These are phyloP conservation scores for Nephelium lappaceum DNA, from an alignment of 345 rosid genomes.

Conservation along the genomic window DNA sequence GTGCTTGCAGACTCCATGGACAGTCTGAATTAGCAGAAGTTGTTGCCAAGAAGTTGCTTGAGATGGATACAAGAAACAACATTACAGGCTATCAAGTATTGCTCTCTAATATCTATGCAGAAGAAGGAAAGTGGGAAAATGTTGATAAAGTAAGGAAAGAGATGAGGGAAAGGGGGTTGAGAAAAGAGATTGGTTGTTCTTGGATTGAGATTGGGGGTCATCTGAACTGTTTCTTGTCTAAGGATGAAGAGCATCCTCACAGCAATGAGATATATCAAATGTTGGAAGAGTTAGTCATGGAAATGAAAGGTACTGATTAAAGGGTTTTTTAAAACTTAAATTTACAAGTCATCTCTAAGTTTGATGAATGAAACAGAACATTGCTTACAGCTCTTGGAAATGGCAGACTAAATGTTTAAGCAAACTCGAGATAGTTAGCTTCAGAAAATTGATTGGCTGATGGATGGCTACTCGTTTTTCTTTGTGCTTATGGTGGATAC, in stretches of 20 bases:
- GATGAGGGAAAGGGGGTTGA: constrained; percentile 72
- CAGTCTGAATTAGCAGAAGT: constrained; percentile 63
- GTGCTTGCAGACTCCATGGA: constrained; percentile 74
- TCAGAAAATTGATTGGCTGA: constrained; percentile 6
- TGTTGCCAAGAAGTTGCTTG: constrained; percentile 57
- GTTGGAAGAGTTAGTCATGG: constrained; percentile 50
- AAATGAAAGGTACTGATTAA: constrained; percentile 46
- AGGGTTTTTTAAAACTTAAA: constrained; percentile 17
- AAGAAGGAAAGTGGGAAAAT: constrained; percentile 70
- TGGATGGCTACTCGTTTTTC: no score
- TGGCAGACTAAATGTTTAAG: neutral
- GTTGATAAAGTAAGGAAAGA: constrained; percentile 73
- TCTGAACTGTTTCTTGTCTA: constrained; percentile 61
- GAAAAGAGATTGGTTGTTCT: constrained; percentile 76
- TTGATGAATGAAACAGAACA: constrained; percentile 8
- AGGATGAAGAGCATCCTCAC: constrained; percentile 62
- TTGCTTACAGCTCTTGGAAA: neutral
- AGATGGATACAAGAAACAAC: constrained; percentile 42
- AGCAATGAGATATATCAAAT: constrained; percentile 52
- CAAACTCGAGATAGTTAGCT: neutral
- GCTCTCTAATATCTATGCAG: constrained; percentile 87
- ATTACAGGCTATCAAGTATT: constrained; percentile 71
- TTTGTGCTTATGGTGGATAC: no score
- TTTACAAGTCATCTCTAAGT: neutral
- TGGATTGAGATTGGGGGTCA: constrained; percentile 67